Evolutionary conservation across 1,284 basidiomycete genomes (phyloP).

Genomic region (Leccinum cinnamomeum): DNA sequence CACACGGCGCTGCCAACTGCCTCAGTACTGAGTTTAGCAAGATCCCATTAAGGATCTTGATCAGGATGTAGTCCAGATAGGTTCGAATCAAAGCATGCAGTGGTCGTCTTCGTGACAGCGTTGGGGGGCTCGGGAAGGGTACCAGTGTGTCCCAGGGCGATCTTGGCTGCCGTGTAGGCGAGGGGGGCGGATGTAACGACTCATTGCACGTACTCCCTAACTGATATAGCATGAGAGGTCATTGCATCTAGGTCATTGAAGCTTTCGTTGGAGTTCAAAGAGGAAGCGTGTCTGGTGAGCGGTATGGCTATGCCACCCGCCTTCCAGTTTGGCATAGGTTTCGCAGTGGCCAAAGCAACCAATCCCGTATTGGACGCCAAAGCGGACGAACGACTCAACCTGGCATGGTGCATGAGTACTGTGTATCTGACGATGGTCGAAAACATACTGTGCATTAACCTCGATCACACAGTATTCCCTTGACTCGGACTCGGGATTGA

Average conservation of each 20-base stretch:
- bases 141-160: slow-evolving; percentile 88
- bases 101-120: slow-evolving; percentile 76
- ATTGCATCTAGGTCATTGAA: too few relatives aligned
- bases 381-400: too few relatives aligned
- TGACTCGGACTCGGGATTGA: slow-evolving; percentile 75
- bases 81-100: slow-evolving; percentile 88
- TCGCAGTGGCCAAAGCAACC: too few relatives aligned
- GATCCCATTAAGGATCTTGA: slow-evolving; percentile 99
- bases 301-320: too few relatives aligned
- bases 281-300: too few relatives aligned
- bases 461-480: slow-evolving; percentile 98
- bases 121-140: slow-evolving; percentile 93
- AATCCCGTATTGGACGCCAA: too few relatives aligned
- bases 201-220: too few relatives aligned
- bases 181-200: slow-evolving; percentile 31
- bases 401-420: too few relatives aligned
- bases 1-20: slow-evolving; percentile 88
- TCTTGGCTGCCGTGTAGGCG: too few relatives aligned
- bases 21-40: slow-evolving; percentile 94
- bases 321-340: too few relatives aligned
- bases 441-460: slow-evolving; percentile 84
- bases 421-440: background rate
- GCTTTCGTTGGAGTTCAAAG: too few relatives aligned
- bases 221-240: too few relatives aligned
- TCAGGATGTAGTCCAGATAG: slow-evolving; percentile 99